Conservation (phyloP, 129 eudicot genomes). For the Logfia minima region DNA sequence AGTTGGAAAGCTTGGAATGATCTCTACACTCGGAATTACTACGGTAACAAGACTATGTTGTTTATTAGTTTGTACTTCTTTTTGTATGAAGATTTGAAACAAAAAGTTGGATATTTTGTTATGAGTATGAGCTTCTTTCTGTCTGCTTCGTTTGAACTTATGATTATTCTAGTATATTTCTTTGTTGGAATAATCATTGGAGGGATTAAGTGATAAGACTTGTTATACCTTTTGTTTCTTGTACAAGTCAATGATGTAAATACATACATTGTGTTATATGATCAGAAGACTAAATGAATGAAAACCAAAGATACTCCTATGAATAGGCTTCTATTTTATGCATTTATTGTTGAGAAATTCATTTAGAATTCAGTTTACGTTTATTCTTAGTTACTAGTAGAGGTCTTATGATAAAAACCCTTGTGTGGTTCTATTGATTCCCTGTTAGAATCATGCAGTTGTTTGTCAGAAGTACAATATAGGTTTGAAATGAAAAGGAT, state of each 20-base stretch:
- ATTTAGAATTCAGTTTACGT: background rate
- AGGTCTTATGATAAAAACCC: background rate
- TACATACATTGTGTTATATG: background rate
- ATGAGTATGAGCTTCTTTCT: constrained; percentile 6
- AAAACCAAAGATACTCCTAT: background rate
- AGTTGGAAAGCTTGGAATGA: constrained; percentile 78
- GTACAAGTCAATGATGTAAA: background rate
- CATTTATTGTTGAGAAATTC: background rate
- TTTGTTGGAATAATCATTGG: constrained; percentile 8
- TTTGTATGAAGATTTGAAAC: constrained; percentile 26
- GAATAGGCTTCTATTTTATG: background rate
- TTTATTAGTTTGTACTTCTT: constrained; percentile 27
- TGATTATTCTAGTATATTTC: background rate
- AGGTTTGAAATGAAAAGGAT: background rate
- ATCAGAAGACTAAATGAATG: background rate
- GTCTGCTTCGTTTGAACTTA: background rate
- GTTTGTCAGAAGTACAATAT: background rate
- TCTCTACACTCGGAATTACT: background rate
- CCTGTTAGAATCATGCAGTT: background rate
- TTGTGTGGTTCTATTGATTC: background rate
- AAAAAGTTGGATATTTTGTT: constrained; percentile 19
- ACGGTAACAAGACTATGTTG: constrained; percentile 23
- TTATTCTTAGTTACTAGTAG: background rate
- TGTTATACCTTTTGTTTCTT: background rate
- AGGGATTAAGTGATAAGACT: background rate